phyloP scores from a whole-genome alignment of 306 rosid genomes.

The Geum urbanum region DNA sequence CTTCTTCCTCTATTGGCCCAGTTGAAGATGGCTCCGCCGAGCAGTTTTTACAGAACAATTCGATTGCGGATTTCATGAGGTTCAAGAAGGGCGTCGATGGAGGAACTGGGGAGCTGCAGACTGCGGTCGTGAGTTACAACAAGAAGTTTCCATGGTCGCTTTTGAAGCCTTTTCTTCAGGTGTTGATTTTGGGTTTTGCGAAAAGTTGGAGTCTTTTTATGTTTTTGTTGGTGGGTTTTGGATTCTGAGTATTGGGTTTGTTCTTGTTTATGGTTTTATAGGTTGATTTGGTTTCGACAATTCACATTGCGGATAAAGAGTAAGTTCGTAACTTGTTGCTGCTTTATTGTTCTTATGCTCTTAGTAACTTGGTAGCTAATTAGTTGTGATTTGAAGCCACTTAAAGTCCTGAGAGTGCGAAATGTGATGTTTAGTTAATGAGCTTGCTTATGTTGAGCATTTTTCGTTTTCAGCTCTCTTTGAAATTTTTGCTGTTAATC shows the following conservation, averaged over 20 bases:
- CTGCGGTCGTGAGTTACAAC: slow-evolving; percentile 68
- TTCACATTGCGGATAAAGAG: slow-evolving; percentile 96
- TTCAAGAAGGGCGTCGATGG: slow-evolving; percentile 60
- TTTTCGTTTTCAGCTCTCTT: neutral
- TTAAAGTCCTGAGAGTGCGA: neutral
- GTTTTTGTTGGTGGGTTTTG: slow-evolving; percentile 11
- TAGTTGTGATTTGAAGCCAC: neutral
- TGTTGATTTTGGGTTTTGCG: neutral
- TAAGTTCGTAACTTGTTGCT: slow-evolving; percentile 30
- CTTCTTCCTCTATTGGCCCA: slow-evolving; percentile 33
- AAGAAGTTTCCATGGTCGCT: slow-evolving; percentile 89
- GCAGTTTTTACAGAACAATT: slow-evolving; percentile 54
- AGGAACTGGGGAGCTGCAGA: slow-evolving; percentile 63
- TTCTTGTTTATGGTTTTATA: slow-evolving; percentile 33
- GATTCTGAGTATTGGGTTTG: slow-evolving; percentile 15
- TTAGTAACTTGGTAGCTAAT: neutral
- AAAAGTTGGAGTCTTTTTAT: neutral
- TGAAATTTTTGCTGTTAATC: neutral
- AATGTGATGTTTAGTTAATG: neutral
- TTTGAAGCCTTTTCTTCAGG: slow-evolving; percentile 79
- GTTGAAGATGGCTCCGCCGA: slow-evolving; percentile 62
- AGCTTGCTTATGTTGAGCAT: too few species aligned
- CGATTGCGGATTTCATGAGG: slow-evolving; percentile 87
- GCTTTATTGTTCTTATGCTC: neutral
- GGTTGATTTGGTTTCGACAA: slow-evolving; percentile 97